Base-by-base conservation (phyloP, 2,329 filamentous ascomycete genomes). In the Scedosporium apiospermum region DNA sequence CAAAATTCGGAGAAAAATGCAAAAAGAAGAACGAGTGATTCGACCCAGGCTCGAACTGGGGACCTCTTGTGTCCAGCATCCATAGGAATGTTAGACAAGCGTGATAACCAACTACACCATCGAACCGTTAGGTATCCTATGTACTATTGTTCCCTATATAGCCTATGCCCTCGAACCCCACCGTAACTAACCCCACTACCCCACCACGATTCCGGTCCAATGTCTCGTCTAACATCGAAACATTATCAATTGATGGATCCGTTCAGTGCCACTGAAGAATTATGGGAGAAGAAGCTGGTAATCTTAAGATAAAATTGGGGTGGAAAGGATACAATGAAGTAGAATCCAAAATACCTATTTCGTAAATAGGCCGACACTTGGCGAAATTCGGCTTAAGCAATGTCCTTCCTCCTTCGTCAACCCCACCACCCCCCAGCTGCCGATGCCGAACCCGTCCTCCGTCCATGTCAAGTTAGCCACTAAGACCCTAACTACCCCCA, bases 41-140 rank as follows among this genome's bases (percentile, higher is more conserved):
- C 60, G 60, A 49, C 60, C 60, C 60, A 49, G 60, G 60, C 60
- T 61, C 60, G 59, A 61, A 51, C 59, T 49, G 59, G 59, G 59
- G 59, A 61, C 59, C 59, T 61, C 59, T 61, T 61, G 60, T 61
- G 60, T 61, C 60, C 60, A 62, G 38, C 51, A 62, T 53, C 38
- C 49, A 18, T 14, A n/a, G 30, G 51, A 57, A 55, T 62, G 60
- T 62, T 62, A 62, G 60, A 62, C 60, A 62, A 62, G 60, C 60
- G 60, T 62, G 60, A 62, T 62, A 62, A 62, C 60, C 60, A 62
- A 62, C 60, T 62, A 62, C 60, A 62, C 60, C 60, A 62, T 51
- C 60, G 60, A 62, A 62, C 60, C 60, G 34, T 42, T 61, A 42
- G 3, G 6, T 14, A 16, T 18, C 14, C 10, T 9, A 1, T 41